Conservation (phyloP, 805 yeast species). For the Kluyveromyces aestuarii region DNA sequence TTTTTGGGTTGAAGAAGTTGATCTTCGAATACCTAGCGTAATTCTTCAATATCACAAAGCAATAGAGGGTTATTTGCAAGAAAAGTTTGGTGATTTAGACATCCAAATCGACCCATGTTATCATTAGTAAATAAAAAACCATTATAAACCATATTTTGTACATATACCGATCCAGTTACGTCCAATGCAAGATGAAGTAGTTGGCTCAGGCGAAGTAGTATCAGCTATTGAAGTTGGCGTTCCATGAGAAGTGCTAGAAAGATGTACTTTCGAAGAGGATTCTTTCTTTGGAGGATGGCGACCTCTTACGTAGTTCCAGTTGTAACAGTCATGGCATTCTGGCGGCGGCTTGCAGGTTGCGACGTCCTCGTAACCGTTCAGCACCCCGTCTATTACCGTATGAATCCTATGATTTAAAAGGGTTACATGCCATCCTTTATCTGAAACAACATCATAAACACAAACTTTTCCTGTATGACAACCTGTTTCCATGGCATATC, state of each 20-base stretch:
- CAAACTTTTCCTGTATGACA: constrained; percentile 90
- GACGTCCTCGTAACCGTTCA: constrained; percentile 63
- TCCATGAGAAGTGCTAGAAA: neutral
- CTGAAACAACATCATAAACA: constrained; percentile 80
- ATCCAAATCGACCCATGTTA: constrained; percentile 1
- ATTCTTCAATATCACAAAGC: constrained; percentile 19
- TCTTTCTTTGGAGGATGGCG: constrained; percentile 14
- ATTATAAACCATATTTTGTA: constrained; percentile 18
- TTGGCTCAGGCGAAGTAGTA: constrained; percentile 11
- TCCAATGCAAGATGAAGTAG: constrained; percentile 23
- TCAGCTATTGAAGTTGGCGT: constrained; percentile 8
- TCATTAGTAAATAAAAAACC: neutral
- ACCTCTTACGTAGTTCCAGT: constrained; percentile 68
- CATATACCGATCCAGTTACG: constrained; percentile 30
- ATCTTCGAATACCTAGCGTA: constrained; percentile 17
- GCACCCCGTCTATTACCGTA: constrained; percentile 76
- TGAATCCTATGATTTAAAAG: constrained; percentile 84
- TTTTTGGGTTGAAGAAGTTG: constrained; percentile 23
- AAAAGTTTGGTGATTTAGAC: constrained; percentile 10
- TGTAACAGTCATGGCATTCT: constrained; percentile 83
- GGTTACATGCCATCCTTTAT: constrained; percentile 85
- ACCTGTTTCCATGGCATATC: constrained; percentile 94
- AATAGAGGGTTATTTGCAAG: constrained; percentile 13
- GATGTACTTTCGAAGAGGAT: neutral
- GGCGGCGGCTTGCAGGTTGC: constrained; percentile 68